Evolutionary conservation across 805 yeast species (phyloP).

Genomic region (Ogataea wickerhamii): DNA sequence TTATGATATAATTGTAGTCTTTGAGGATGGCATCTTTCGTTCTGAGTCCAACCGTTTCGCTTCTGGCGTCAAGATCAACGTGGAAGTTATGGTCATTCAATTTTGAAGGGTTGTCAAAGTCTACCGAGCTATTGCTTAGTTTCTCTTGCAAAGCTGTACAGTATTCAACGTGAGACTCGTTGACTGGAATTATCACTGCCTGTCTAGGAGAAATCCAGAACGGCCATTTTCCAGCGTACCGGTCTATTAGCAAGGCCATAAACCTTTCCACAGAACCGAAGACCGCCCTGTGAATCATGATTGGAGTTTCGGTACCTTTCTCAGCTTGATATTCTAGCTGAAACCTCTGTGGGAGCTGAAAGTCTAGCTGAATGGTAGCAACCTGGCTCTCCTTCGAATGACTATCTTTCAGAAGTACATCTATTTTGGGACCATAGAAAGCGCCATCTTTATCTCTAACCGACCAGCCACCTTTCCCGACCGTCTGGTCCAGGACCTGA

Average conservation of each 20-base stretch:
- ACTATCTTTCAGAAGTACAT: constrained; percentile 76
- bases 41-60: constrained; percentile 75
- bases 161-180: constrained; percentile 52
- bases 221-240: constrained; percentile 93
- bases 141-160: constrained; percentile 46
- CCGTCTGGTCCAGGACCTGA: constrained; percentile 49
- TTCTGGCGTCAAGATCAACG: constrained; percentile 72
- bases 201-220: constrained; percentile 96
- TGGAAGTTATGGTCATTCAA: constrained; percentile 58
- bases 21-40: constrained; percentile 72
- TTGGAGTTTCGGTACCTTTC: constrained; percentile 63
- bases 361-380: constrained; percentile 93
- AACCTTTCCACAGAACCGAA: constrained; percentile 94
- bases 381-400: constrained; percentile 83
- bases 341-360: constrained; percentile 87
- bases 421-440: constrained; percentile 95
- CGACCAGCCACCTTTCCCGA: constrained; percentile 55
- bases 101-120: constrained; percentile 43
- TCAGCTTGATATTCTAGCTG: constrained; percentile 62
- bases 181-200: constrained; percentile 78
- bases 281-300: constrained; percentile 94
- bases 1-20: constrained; percentile 75
- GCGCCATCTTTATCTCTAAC: constrained; percentile 95
- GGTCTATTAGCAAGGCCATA: constrained; percentile 85
- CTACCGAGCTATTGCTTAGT: constrained; percentile 46